A percentile compares a stretch with the other conserved stretches of the same genome.
Evolutionary conservation across 2,329 filamentous ascomycete genomes (phyloP).

Genomic region (Cordyceps militaris): DNA sequence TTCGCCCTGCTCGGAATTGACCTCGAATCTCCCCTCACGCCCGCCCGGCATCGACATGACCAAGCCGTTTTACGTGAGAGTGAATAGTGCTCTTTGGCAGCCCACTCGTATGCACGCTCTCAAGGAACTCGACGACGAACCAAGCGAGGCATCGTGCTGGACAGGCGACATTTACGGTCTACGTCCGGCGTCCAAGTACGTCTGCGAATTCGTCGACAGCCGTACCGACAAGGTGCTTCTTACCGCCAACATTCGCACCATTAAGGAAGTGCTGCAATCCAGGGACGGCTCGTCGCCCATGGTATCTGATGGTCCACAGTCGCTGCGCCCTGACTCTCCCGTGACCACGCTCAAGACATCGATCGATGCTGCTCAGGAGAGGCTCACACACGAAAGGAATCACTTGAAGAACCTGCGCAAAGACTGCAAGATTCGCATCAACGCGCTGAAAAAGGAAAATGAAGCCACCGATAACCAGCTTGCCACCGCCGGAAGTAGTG

Average conservation of each 20-base stretch:
- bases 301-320: constrained; percentile 44
- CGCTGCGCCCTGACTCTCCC: constrained; percentile 66
- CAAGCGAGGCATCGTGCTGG: constrained; percentile 49
- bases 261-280: constrained; percentile 36
- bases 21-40: constrained; percentile 17
- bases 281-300: constrained; percentile 23
- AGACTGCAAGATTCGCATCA: constrained; percentile 65
- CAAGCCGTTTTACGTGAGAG: constrained; percentile 71
- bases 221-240: constrained; percentile 60
- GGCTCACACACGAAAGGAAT: constrained; percentile 61
- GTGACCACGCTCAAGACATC: constrained; percentile 70
- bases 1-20: constrained; percentile 13
- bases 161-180: constrained; percentile 64
- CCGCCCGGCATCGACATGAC: constrained; percentile 53
- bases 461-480: constrained; percentile 61
- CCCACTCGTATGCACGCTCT: constrained; percentile 62
- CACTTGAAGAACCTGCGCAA: constrained; percentile 65
- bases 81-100: constrained; percentile 76
- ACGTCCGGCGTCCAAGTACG: constrained; percentile 67
- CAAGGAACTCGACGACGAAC: constrained; percentile 25
- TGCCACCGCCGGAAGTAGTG: constrained; percentile 61
- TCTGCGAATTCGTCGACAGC: constrained; percentile 69
- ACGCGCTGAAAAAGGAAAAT: constrained; percentile 64
- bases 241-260: constrained; percentile 63
- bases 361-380: constrained; percentile 63